phyloP scores from a whole-genome alignment of 306 rosid species.

The Sphenostylis stenocarpa region DNA sequence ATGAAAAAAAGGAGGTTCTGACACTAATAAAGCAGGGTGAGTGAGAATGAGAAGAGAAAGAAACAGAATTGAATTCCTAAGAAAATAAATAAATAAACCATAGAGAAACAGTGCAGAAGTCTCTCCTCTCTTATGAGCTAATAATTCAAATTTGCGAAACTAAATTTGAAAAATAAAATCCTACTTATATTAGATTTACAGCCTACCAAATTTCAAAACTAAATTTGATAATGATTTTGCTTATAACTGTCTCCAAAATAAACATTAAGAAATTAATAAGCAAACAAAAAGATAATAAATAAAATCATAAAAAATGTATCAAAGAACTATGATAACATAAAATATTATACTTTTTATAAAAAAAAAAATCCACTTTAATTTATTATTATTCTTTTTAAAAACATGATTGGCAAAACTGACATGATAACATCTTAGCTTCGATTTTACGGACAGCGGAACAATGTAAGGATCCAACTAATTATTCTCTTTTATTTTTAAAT shows the following conservation, averaged over 20 bases:
- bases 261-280: background rate
- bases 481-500: background rate
- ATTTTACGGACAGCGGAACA: background rate
- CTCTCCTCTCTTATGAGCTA: constrained; percentile 35
- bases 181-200: background rate
- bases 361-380: background rate
- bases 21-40: constrained; percentile 43
- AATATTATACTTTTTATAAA: background rate
- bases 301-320: background rate
- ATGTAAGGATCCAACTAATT: background rate
- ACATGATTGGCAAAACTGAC: background rate
- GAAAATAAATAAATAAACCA: constrained; percentile 38
- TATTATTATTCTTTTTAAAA: background rate
- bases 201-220: too few species aligned
- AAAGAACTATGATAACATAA: background rate
- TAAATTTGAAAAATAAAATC: background rate
- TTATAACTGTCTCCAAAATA: background rate
- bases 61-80: constrained; percentile 32
- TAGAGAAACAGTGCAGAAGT: constrained; percentile 22
- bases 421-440: background rate
- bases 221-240: background rate
- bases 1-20: constrained; percentile 21
- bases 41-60: background rate
- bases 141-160: background rate
- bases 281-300: background rate